phyloP scores from a whole-genome alignment of 176 grass and related monocot genomes.

The Oryza meridionalis region DNA sequence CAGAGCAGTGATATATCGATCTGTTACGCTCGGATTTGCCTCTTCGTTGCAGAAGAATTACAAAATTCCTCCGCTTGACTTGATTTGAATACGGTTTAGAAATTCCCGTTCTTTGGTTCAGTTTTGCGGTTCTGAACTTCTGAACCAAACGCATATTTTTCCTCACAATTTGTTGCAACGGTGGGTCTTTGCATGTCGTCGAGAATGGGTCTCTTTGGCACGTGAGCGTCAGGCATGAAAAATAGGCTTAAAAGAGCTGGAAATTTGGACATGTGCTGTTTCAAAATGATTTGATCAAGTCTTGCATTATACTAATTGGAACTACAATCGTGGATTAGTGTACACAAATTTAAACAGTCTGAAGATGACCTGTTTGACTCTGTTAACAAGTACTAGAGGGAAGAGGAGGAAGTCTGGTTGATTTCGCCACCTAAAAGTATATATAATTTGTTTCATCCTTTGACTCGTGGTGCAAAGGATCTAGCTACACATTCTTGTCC shows the following conservation, averaged over 20 bases:
- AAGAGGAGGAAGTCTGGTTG: neutral
- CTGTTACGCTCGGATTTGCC: no score
- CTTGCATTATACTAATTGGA: neutral
- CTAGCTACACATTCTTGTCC: conserved; percentile 7
- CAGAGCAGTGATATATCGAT: no score
- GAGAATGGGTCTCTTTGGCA: neutral
- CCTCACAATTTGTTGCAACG: no score
- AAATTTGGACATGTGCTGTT: neutral
- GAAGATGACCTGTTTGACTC: neutral
- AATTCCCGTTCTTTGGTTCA: no score
- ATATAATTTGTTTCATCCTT: neutral
- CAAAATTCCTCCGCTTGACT: no score
- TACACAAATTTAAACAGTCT: neutral
- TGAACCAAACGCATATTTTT: no score
- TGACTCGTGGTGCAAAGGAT: neutral
- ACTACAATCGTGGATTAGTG: neutral
- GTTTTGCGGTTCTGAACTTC: no score
- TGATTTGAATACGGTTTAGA: no score
- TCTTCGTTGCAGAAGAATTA: no score
- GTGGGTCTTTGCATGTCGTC: no score
- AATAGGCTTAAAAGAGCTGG: no score
- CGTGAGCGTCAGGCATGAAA: neutral
- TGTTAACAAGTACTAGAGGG: neutral
- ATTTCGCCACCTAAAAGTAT: neutral
- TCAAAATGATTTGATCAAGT: neutral